Evolutionary conservation across 176 grass and related monocot genomes (phyloP).

Genomic region (Neostapfia colusana): DNA sequence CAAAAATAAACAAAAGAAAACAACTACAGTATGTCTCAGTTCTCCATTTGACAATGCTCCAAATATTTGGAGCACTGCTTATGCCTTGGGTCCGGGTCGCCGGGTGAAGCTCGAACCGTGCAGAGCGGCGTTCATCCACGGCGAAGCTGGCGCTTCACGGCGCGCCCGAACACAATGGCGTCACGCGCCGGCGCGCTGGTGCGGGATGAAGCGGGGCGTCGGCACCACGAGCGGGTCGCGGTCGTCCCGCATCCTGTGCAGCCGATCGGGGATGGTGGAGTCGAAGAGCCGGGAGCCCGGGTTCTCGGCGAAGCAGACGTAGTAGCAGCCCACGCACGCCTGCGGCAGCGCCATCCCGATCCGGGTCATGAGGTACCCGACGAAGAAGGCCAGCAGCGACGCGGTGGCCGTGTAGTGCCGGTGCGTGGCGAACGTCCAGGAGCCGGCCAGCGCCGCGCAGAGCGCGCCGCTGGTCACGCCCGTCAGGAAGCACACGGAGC

Average conservation of each 20-base stretch:
- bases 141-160: too few relatives aligned
- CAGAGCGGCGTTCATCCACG: background rate
- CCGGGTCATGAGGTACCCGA: constrained; percentile 97
- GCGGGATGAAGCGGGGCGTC: constrained; percentile 81
- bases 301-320: constrained; percentile 93
- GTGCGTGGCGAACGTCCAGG: constrained; percentile 68
- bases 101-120: background rate
- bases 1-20: background rate
- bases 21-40: background rate
- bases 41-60: background rate
- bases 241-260: constrained; percentile 32
- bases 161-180: too few relatives aligned
- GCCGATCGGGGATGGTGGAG: constrained; percentile 50
- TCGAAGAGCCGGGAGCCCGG: constrained; percentile 61
- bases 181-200: constrained; percentile 41
- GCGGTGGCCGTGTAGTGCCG: constrained; percentile 85
- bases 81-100: background rate
- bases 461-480: constrained; percentile 88
- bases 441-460: constrained; percentile 65
- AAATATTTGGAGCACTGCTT: background rate
- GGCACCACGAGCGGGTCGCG: constrained; percentile 37
- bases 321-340: constrained; percentile 95
- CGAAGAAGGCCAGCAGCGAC: constrained; percentile 84
- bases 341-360: constrained; percentile 99
- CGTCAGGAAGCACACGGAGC: constrained; percentile 86